These are phyloP conservation scores for Tylopilus sp. DNA, from an alignment of 1,284 basidiomycete species.

Conservation along the genomic window DNA sequence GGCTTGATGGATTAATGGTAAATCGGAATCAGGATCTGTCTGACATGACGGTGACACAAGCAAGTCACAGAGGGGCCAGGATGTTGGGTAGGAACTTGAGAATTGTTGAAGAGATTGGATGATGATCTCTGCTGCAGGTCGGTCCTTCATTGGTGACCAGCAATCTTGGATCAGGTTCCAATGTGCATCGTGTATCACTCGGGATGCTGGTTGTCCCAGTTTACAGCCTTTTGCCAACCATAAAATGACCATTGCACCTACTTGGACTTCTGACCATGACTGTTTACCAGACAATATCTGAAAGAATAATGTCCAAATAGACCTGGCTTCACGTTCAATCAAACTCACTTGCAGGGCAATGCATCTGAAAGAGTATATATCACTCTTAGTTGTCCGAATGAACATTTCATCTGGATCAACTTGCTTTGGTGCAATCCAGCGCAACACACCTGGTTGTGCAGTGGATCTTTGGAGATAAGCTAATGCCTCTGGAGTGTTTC, in stretches of 20 bases:
- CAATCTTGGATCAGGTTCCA: constrained; percentile 6
- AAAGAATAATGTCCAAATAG: not conserved
- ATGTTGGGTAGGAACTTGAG: not conserved
- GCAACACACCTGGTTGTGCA: not conserved
- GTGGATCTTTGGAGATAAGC: not conserved
- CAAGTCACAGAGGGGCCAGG: not conserved
- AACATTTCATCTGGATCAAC: too few species aligned
- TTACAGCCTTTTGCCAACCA: not conserved
- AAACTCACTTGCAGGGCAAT: not conserved
- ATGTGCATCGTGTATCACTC: not conserved
- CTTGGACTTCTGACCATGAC: constrained; percentile 9
- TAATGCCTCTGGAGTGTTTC: not conserved
- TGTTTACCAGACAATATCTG: constrained; percentile 8
- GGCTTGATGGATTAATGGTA: too few species aligned
- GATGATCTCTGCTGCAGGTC: not conserved
- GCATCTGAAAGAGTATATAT: constrained; percentile 12
- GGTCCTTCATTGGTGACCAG: not conserved
- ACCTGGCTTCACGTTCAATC: too few species aligned
- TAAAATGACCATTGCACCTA: not conserved
- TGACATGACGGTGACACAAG: not conserved
- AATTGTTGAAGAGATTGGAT: not conserved
- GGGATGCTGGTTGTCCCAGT: not conserved
- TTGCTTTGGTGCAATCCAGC: constrained; percentile 5
- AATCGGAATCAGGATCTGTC: too few species aligned
- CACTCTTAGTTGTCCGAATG: constrained; percentile 4